Evolutionary conservation across 139 green algal species (phyloP).

Genomic region (Mychonastes homosphaera): DNA sequence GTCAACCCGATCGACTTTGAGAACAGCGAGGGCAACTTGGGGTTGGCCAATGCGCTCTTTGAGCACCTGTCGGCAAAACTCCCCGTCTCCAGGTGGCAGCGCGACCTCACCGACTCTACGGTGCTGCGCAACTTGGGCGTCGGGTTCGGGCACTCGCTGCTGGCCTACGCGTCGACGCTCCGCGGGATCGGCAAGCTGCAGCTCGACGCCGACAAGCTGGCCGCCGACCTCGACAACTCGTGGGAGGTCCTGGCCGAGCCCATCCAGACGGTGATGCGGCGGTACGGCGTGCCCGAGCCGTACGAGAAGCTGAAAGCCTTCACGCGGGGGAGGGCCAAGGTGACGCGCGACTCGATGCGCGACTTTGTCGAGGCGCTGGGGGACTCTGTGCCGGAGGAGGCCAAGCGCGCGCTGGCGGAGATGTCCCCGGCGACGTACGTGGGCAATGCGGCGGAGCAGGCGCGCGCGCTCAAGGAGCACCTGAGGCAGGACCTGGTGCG

Average conservation of each 20-base stretch:
- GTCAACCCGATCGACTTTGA: constrained; percentile 99
- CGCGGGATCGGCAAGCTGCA: constrained; percentile 89
- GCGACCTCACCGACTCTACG: constrained; percentile 96
- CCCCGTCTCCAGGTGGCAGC: constrained; percentile 83
- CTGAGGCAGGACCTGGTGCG: constrained; percentile 15
- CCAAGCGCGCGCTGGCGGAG: constrained; percentile 47
- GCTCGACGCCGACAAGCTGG: constrained; percentile 50
- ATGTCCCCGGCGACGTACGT: constrained; percentile 83
- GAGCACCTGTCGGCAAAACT: constrained; percentile 90
- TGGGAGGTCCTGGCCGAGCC: constrained; percentile 96
- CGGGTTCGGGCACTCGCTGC: constrained; percentile 65
- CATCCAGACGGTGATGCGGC: constrained; percentile 93
- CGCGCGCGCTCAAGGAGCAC: constrained; percentile 25
- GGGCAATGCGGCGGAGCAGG: constrained; percentile 83
- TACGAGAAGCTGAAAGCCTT: constrained; percentile 99
- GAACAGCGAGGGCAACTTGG: constrained; percentile 97
- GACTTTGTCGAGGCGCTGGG: constrained; percentile 63
- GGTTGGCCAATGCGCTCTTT: constrained; percentile 89
- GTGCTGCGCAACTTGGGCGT: constrained; percentile 96
- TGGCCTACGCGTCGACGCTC: constrained; percentile 79
- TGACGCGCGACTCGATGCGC: constrained; percentile 59
- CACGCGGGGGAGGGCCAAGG: constrained; percentile 73
- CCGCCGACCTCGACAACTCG: constrained; percentile 62
- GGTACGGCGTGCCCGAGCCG: constrained; percentile 83
- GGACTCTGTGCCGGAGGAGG: constrained; percentile 45